Percentiles rank a stretch among this genome's conserved stretches.
Evolutionary conservation across 78 protist species (phyloP).

Genomic region (Pigoraptor vietnamica): DNA sequence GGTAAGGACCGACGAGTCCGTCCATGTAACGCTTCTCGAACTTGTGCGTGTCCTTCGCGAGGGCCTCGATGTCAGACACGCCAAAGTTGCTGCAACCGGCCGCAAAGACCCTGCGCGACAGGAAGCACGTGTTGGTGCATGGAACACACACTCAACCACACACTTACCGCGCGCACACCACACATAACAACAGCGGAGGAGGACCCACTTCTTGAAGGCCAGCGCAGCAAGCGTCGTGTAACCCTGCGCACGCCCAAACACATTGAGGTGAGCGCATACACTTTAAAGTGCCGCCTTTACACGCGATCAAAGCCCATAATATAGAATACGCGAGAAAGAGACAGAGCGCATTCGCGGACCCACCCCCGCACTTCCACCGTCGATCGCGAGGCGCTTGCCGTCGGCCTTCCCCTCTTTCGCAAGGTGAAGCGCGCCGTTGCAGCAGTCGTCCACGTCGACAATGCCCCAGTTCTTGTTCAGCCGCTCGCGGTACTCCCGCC

Average conservation of each 20-base stretch:
- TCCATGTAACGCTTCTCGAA: conserved; percentile 47
- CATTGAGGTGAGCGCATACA: neutral
- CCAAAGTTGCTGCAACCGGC: conserved; percentile 46
- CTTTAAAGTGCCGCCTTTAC: no score
- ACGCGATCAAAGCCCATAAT: no score
- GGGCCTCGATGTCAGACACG: conserved; percentile 32
- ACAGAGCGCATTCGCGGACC: no score
- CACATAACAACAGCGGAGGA: neutral
- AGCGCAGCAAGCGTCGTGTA: conserved; percentile 36
- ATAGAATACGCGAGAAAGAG: no score
- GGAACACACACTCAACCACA: no score
- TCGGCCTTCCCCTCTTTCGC: conserved; percentile 25
- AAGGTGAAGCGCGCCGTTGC: conserved; percentile 13
- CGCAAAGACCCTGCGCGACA: neutral
- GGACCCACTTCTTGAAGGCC: conserved; percentile 1
- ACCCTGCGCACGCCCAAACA: conserved; percentile 25
- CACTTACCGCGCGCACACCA: no score
- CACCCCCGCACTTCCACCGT: conserved; percentile 38
- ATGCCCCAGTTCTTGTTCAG: conserved; percentile 41
- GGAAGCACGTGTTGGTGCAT: neutral
- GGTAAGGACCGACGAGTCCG: conserved; percentile 19
- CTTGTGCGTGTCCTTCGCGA: conserved; percentile 57
- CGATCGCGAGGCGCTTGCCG: conserved; percentile 14
- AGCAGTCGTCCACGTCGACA: conserved; percentile 38
- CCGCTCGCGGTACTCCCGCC: conserved; percentile 34